phyloP scores from a whole-genome alignment of 176 grass and related monocot species.

The Cenchrus americanus region DNA sequence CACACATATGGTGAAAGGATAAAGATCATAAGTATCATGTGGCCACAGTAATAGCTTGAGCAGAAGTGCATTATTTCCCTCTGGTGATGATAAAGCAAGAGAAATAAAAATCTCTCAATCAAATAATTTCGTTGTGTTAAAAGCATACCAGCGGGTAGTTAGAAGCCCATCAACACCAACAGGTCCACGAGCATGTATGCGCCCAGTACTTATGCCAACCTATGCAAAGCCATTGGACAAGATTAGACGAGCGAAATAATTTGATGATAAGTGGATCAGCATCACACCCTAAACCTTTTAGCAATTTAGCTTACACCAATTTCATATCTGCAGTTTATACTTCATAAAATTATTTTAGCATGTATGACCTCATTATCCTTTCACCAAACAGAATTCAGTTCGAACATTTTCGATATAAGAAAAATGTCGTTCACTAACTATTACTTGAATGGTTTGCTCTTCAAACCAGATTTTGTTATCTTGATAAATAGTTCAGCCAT shows the following conservation, averaged over 20 bases:
- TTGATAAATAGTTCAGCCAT: not conserved
- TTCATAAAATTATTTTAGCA: not conserved
- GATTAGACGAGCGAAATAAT: constrained; percentile 8
- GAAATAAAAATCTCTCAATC: not conserved
- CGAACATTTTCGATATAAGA: not conserved
- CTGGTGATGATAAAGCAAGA: not conserved
- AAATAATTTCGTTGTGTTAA: not conserved
- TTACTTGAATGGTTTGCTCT: no score
- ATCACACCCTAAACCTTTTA: not conserved
- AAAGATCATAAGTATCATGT: not conserved
- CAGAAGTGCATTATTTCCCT: not conserved
- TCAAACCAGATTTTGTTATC: not conserved
- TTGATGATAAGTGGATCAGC: not conserved
- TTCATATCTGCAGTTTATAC: not conserved
- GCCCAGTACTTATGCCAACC: constrained; percentile 99
- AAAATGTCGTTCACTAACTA: not conserved
- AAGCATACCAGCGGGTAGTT: constrained; percentile 85
- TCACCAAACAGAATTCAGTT: not conserved
- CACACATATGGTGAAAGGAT: constrained; percentile 19
- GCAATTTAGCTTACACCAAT: not conserved
- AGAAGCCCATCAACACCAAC: constrained; percentile 96
- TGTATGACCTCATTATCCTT: not conserved
- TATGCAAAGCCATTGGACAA: constrained; percentile 52
- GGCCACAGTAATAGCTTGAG: not conserved
- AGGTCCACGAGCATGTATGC: constrained; percentile 98